phyloP scores from a whole-genome alignment of 257 asterid genomes.

The Ilex aquifolium region DNA sequence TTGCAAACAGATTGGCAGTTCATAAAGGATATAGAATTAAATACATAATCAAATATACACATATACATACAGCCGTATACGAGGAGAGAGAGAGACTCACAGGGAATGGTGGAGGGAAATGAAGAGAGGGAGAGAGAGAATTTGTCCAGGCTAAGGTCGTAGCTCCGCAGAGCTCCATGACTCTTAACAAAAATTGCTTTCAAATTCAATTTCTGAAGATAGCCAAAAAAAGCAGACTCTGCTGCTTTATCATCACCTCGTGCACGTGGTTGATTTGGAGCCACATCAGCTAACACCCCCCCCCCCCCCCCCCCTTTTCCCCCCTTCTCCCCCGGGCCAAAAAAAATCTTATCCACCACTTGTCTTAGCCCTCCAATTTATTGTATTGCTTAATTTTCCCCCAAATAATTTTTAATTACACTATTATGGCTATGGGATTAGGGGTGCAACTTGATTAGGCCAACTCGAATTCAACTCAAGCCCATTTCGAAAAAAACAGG shows the following conservation, averaged over 20 bases:
- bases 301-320: not conserved
- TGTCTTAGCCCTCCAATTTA: not conserved
- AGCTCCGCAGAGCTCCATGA: conserved; percentile 45
- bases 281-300: conserved; percentile 1
- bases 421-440: too few species aligned
- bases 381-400: not conserved
- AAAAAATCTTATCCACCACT: not conserved
- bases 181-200: not conserved
- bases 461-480: too few species aligned
- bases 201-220: not conserved
- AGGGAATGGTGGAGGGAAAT: conserved; percentile 25
- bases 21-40: conserved; percentile 4
- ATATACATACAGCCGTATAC: not conserved
- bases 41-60: not conserved
- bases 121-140: conserved; percentile 38
- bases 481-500: too few species aligned
- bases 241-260: not conserved
- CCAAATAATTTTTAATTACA: too few species aligned
- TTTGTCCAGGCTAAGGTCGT: conserved; percentile 53
- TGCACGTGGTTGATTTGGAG: conserved; percentile 6
- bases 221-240: too few species aligned
- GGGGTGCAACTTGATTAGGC: too few species aligned
- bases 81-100: conserved; percentile 21
- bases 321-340: not conserved
- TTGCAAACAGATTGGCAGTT: conserved; percentile 5